Evolutionary conservation across 2,329 filamentous ascomycete genomes (phyloP).

Genomic region (Endothia cerciana): DNA sequence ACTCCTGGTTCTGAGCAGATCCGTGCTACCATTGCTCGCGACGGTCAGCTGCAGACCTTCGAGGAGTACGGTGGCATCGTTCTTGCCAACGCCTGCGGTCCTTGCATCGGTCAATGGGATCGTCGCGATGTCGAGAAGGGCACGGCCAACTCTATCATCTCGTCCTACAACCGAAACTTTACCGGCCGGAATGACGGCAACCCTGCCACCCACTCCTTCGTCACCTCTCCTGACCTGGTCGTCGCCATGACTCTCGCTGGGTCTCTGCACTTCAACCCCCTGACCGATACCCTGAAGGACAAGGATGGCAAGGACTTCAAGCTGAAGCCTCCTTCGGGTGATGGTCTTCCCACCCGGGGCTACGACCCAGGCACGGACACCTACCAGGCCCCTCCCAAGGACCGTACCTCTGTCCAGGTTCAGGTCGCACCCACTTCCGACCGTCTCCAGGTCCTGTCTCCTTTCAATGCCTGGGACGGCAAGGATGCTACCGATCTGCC

Average conservation of each 20-base stretch:
- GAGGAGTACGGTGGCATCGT: constrained; percentile 96
- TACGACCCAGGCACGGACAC: constrained; percentile 91
- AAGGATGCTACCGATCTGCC: constrained; percentile 84
- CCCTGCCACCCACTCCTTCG: constrained; percentile 52
- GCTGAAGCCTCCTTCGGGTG: constrained; percentile 78
- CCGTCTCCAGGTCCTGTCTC: constrained; percentile 88
- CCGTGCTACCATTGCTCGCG: constrained; percentile 86
- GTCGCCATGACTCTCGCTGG: constrained; percentile 47
- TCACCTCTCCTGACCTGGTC: constrained; percentile 51
- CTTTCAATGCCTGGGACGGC: constrained; percentile 88
- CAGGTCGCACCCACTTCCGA: constrained; percentile 87
- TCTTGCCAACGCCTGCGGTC: constrained; percentile 92
- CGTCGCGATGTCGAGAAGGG: constrained; percentile 93
- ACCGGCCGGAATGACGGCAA: constrained; percentile 81
- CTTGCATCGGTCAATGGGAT: constrained; percentile 95
- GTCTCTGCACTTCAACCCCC: constrained; percentile 80
- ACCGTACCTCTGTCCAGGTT: constrained; percentile 74
- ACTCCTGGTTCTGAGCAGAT: constrained; percentile 98
- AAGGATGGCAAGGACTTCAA: constrained; percentile 96
- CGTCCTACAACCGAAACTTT: constrained; percentile 99
- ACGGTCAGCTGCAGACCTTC: constrained; percentile 90
- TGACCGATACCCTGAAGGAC: constrained; percentile 89
- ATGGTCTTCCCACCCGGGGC: constrained; percentile 77
- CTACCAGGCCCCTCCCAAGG: constrained; percentile 89
- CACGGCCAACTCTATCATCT: constrained; percentile 93